Percentiles rank a stretch among this genome's conserved stretches.
These are phyloP conservation scores for Sporothrix dimorphospora DNA, from an alignment of 2,329 filamentous ascomycete genomes.

Conservation along the genomic window DNA sequence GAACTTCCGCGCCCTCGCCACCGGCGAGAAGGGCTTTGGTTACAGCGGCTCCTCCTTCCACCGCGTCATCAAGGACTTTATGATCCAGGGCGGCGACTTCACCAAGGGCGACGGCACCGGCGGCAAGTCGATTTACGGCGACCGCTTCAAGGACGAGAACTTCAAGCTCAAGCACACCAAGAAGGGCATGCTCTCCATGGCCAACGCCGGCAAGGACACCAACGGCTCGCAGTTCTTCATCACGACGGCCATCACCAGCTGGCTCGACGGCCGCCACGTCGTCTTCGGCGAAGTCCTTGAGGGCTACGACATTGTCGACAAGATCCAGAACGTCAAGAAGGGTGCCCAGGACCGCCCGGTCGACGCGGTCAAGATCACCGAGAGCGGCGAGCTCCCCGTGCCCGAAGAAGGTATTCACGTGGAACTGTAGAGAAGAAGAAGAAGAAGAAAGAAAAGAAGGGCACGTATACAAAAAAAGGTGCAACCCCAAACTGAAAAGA, in stretches of 20 bases:
- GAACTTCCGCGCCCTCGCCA: slow-evolving; percentile 80
- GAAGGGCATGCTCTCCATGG: slow-evolving; percentile 82
- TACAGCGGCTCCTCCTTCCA: slow-evolving; percentile 84
- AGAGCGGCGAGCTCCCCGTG: slow-evolving; percentile 82
- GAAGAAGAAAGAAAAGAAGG: background rate
- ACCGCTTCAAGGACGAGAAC: slow-evolving; percentile 87
- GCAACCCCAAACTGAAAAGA: background rate
- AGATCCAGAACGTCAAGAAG: slow-evolving; percentile 75
- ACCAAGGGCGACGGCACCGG: slow-evolving; percentile 80
- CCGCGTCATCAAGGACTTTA: slow-evolving; percentile 87
- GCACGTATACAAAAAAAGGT: slow-evolving; percentile 5
- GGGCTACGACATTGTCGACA: slow-evolving; percentile 78
- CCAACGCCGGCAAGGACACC: slow-evolving; percentile 82
- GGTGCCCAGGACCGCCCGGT: slow-evolving; percentile 68
- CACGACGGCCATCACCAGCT: slow-evolving; percentile 79
- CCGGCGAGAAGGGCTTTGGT: slow-evolving; percentile 83
- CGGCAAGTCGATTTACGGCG: slow-evolving; percentile 86
- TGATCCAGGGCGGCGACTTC: slow-evolving; percentile 92
- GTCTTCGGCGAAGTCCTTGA: slow-evolving; percentile 89
- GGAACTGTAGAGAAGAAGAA: slow-evolving; percentile 65
- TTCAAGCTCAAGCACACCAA: slow-evolving; percentile 94
- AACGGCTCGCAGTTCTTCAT: slow-evolving; percentile 93
- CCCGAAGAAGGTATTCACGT: slow-evolving; percentile 91
- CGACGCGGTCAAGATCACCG: slow-evolving; percentile 72
- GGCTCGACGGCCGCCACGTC: slow-evolving; percentile 83